Evolutionary conservation across 495 filamentous ascomycete species (phyloP), one percentile per base, ranked within the genome.

Genomic region (Penicillium riverlandense): DNA sequence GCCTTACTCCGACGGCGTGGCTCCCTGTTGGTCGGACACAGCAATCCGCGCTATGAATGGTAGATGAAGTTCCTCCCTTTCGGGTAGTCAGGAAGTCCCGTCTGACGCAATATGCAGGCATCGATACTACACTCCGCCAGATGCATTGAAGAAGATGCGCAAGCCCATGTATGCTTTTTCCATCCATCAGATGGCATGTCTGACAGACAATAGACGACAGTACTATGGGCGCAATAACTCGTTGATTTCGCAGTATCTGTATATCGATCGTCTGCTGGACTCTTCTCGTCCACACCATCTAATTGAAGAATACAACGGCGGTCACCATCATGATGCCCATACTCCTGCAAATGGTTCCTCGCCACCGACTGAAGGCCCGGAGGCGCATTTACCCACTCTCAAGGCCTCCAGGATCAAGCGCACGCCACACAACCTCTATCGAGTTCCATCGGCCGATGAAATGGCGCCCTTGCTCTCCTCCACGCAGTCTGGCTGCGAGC

Each of bases 251-350:
- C 85, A 88, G 52, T 96, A 95, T 59, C 73, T 88, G 38, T 95
- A 91, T 55, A 94, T 95, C 50, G 90, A 96, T 62, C 77, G 84
- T n/a, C 66, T 96, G 13, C 75, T 96, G 30, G 89, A 94, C 62
- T 94, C 88, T 10, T 90, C 88, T 7, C 69, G 95, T 6, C 88
- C 90, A 1, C 88, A 89, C 48, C 79, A 85, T 54, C 69, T 96
- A 11, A 79, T 96, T 40, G 86, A 92, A 53, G 90, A 95, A 53
- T 96, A 96, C 62, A 43, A 52, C 7, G 53, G 37, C 8, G 45
- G 48, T 32, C 77, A 45, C 55, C 67, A 27, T 48, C 36, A 40
- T 22, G 47, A 55, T n/a, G 33, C 40, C 45, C 62, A 72, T 9
- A 36, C 59, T 12, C 22, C 38, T 7, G 44, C 54, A 40, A 48